phyloP scores from a whole-genome alignment of 495 filamentous ascomycete genomes.

The Daldinia vernicosa region DNA sequence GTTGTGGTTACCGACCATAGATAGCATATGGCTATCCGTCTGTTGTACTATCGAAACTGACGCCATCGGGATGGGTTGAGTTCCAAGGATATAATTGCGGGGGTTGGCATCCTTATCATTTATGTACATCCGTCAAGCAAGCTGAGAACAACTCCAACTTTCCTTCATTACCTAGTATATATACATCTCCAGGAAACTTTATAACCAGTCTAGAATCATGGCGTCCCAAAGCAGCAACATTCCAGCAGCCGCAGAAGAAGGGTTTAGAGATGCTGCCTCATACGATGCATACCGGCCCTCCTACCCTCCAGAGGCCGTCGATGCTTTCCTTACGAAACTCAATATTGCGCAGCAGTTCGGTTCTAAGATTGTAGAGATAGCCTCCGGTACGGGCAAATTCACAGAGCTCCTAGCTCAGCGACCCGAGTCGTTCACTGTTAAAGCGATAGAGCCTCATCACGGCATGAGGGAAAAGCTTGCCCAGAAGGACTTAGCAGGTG shows the following conservation, averaged over 20 bases:
- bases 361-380: slow-evolving; percentile 68
- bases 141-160: not conserved
- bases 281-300: slow-evolving; percentile 72
- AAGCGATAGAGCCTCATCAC: slow-evolving; percentile 70
- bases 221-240: slow-evolving; percentile 36
- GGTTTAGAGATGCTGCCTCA: slow-evolving; percentile 64
- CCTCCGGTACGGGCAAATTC: slow-evolving; percentile 72
- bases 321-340: slow-evolving; percentile 60
- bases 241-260: slow-evolving; percentile 48
- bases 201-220: slow-evolving; percentile 18
- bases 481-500: slow-evolving; percentile 59
- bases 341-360: slow-evolving; percentile 51
- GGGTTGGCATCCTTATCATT: not conserved
- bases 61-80: slow-evolving; percentile 17
- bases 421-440: slow-evolving; percentile 61
- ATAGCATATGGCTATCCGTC: not conserved
- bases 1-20: slow-evolving; percentile 6
- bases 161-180: too few species aligned
- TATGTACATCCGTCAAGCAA: not conserved
- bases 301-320: slow-evolving; percentile 64
- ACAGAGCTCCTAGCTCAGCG: slow-evolving; percentile 65
- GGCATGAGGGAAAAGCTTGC: slow-evolving; percentile 66
- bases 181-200: not conserved
- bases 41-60: slow-evolving; percentile 21
- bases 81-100: slow-evolving; percentile 12